A percentile compares a stretch with the other conserved stretches of the same genome.
Conservation (phyloP, 306 rosid species). For the Quercus agrifolia region DNA sequence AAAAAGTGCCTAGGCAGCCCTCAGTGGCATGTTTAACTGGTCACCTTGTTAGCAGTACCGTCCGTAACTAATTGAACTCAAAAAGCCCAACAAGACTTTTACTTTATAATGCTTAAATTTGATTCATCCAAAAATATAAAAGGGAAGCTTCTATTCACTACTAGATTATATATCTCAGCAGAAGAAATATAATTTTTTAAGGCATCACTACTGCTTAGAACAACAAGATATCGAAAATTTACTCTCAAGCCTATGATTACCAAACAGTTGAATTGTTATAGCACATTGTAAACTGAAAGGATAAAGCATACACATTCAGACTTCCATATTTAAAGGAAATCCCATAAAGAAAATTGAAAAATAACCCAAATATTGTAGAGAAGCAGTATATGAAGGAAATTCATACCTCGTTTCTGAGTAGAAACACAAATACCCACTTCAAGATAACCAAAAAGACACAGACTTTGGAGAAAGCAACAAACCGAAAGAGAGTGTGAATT, state of each 20-base stretch:
- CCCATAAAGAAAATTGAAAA: neutral
- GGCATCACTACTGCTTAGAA: neutral
- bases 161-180: neutral
- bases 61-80: neutral
- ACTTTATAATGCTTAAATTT: neutral
- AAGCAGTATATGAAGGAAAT: neutral
- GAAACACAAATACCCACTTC: neutral
- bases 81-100: neutral
- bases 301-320: neutral
- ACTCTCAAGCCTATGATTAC: neutral
- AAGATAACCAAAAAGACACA: neutral
- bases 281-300: neutral
- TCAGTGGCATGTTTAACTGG: neutral
- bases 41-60: neutral
- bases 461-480: neutral
- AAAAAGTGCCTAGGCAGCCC: neutral
- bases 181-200: neutral
- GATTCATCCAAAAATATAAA: neutral
- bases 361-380: neutral
- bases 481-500: slow-evolving; percentile 79
- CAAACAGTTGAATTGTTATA: neutral
- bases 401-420: slow-evolving; percentile 85
- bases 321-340: neutral
- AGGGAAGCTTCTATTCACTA: neutral
- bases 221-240: neutral